Conservation (phyloP, 2,329 filamentous ascomycete species). For the Pseudopyrenochaeta lycopersici region DNA sequence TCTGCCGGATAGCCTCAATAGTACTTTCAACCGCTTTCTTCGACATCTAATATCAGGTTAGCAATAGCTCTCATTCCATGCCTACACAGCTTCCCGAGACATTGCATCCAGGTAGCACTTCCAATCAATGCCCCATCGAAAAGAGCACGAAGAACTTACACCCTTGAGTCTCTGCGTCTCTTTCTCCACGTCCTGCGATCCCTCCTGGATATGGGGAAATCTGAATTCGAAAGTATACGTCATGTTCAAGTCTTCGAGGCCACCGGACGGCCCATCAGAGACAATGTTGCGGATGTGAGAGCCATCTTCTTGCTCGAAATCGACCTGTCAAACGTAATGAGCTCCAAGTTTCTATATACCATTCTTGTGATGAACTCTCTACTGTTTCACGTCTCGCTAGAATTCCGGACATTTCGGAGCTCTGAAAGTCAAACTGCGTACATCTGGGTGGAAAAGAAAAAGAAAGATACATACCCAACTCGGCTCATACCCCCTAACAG, state of each 20-base stretch:
- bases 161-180: slow-evolving; percentile 33
- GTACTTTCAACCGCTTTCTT: slow-evolving; percentile 54
- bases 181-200: slow-evolving; percentile 45
- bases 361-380: too few relatives aligned
- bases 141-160: slow-evolving; percentile 22
- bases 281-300: slow-evolving; percentile 56
- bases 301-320: slow-evolving; percentile 56
- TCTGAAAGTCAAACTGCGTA: too few relatives aligned
- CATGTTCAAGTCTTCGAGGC: slow-evolving; percentile 50
- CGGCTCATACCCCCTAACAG: slow-evolving; percentile 49
- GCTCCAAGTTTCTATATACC: neutral
- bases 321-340: slow-evolving; percentile 44
- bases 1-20: slow-evolving; percentile 54
- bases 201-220: slow-evolving; percentile 45
- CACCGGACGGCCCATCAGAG: slow-evolving; percentile 47
- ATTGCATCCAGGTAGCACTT: too few relatives aligned
- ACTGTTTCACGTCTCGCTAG: too few relatives aligned
- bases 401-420: too few relatives aligned
- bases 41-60: slow-evolving; percentile 38
- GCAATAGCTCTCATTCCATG: neutral
- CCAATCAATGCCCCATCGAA: neutral
- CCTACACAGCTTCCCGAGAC: neutral
- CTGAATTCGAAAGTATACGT: slow-evolving; percentile 59
- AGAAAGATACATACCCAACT: slow-evolving; percentile 52
- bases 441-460: too few relatives aligned